Percentiles rank a stretch among this genome's conserved stretches.
These are phyloP conservation scores for Byssothecium circinans DNA, from an alignment of 2,329 filamentous ascomycete genomes.

Conservation along the genomic window DNA sequence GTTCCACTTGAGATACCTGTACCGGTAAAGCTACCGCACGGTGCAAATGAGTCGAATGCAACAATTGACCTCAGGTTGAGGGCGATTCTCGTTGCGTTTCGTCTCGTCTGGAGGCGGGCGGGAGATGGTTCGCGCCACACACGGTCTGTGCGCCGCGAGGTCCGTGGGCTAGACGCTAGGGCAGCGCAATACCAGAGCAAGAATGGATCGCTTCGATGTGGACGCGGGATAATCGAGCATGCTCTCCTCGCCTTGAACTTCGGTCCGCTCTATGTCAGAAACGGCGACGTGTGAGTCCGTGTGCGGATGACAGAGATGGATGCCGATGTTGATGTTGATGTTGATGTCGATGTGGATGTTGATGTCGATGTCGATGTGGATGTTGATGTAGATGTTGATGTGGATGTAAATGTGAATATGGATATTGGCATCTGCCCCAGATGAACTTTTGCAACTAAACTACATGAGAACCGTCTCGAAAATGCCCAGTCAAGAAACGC, in stretches of 20 bases:
- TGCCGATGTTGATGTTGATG: too few species aligned
- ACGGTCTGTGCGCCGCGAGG: slow-evolving; percentile 27
- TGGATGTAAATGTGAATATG: too few species aligned
- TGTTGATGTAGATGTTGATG: too few species aligned
- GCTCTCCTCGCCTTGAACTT: not conserved
- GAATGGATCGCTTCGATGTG: not conserved
- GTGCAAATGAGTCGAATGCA: too few species aligned
- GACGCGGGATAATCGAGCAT: not conserved
- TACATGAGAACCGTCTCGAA: slow-evolving; percentile 30
- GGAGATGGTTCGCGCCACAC: slow-evolving; percentile 37
- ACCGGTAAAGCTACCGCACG: slow-evolving; percentile 3
- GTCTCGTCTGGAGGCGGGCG: slow-evolving; percentile 23
- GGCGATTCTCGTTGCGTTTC: too few species aligned
- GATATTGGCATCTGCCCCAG: not conserved
- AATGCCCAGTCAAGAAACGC: slow-evolving; percentile 26
- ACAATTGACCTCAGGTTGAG: too few species aligned
- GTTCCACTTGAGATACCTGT: too few species aligned
- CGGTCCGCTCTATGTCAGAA: not conserved
- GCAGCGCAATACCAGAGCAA: not conserved
- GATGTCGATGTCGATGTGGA: too few species aligned
- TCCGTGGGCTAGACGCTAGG: slow-evolving; percentile 2
- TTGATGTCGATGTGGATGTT: too few species aligned
- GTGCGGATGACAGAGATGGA: too few species aligned
- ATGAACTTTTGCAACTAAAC: slow-evolving; percentile 10
- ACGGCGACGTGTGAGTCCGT: not conserved